phyloP scores from a whole-genome alignment of 225 moss, liverwort and hornwort genomes.

The Takakia lepidozioides region DNA sequence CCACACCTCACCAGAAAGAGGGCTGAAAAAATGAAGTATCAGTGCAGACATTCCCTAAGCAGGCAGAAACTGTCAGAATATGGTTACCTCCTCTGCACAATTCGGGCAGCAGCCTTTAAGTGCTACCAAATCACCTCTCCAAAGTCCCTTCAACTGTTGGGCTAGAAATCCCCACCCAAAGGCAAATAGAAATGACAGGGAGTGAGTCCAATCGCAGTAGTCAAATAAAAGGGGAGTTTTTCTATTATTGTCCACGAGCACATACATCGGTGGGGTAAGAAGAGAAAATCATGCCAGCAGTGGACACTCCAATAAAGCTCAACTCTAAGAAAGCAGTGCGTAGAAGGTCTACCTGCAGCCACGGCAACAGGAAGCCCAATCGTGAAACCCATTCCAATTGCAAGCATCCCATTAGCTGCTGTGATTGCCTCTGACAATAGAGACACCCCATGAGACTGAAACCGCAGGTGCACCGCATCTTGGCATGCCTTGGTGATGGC shows the following conservation, averaged over 20 bases:
- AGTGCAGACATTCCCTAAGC: too few species aligned
- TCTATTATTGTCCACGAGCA: background rate
- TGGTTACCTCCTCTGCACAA: constrained; percentile 87
- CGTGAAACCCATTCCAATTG: constrained; percentile 49
- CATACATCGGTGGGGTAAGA: background rate
- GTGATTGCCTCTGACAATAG: constrained; percentile 27
- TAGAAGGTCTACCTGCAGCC: constrained; percentile 69
- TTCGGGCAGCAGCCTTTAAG: constrained; percentile 87
- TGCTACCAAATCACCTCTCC: constrained; percentile 78
- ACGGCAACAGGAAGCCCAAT: constrained; percentile 64
- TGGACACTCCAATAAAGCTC: too few species aligned
- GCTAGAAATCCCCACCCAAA: background rate
- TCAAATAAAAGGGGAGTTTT: too few species aligned
- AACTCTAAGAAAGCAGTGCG: too few species aligned
- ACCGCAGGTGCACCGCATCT: constrained; percentile 16
- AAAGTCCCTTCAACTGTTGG: constrained; percentile 57
- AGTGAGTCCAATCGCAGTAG: too few species aligned
- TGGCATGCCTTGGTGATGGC: constrained; percentile 32
- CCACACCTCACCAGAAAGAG: too few species aligned
- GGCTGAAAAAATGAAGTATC: too few species aligned
- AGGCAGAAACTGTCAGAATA: too few species aligned
- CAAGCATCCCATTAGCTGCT: constrained; percentile 47
- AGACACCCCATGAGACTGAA: constrained; percentile 23
- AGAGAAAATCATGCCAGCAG: background rate
- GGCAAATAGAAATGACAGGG: too few species aligned